Conservation (phyloP, 1,284 basidiomycete species). For the Spongispora temasekensis region DNA sequence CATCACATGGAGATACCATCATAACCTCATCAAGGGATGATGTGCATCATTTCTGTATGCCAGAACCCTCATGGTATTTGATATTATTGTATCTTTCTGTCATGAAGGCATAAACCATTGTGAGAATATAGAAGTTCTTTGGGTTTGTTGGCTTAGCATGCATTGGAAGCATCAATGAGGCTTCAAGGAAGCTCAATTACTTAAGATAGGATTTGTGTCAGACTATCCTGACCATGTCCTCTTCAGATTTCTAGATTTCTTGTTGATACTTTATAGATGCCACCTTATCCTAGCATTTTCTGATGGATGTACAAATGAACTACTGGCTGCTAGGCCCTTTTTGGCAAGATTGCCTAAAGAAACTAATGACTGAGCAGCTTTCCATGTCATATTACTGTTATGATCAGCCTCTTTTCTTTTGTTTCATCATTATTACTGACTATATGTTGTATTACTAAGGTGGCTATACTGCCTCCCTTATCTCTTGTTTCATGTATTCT, state of each 20-base stretch:
- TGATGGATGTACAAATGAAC: not conserved
- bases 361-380: not conserved
- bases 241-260: not conserved
- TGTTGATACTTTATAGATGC: not conserved
- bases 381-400: no score
- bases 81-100: not conserved
- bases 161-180: not conserved
- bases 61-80: not conserved
- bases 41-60: not conserved
- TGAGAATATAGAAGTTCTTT: not conserved
- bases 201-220: not conserved
- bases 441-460: no score
- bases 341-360: not conserved
- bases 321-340: not conserved
- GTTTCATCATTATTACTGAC: no score
- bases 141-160: not conserved
- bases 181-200: not conserved
- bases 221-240: not conserved
- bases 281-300: not conserved
- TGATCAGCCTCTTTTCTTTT: no score
- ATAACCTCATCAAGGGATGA: not conserved
- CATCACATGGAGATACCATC: not conserved
- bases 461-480: no score
- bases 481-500: no score
- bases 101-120: not conserved